Conservation (phyloP, 2,329 filamentous ascomycete genomes). For the Penicillium brasilianum region DNA sequence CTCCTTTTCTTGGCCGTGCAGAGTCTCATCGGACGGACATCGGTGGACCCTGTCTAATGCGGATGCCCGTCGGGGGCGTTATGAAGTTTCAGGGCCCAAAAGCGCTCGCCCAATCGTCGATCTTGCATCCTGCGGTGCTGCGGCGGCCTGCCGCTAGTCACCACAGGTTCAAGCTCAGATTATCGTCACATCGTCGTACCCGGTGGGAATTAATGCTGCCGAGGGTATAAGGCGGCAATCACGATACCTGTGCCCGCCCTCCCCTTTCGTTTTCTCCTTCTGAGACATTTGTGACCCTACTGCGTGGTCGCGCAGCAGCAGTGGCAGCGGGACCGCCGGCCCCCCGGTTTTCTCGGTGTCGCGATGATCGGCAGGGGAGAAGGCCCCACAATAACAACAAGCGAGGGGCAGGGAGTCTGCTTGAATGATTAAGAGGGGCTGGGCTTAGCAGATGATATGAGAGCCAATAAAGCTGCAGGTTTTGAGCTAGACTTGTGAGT, state of each 20-base stretch:
- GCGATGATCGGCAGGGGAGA: slow-evolving; percentile 28
- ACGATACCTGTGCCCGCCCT: not conserved
- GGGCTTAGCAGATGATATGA: not conserved
- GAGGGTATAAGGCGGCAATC: slow-evolving; percentile 9
- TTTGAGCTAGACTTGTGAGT: not conserved
- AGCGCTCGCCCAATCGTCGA: slow-evolving; percentile 13
- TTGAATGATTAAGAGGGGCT: not conserved
- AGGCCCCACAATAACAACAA: slow-evolving; percentile 18
- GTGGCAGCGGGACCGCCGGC: not conserved
- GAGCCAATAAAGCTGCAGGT: not conserved
- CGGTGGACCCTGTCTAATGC: slow-evolving; percentile 20
- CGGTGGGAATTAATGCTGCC: not conserved
- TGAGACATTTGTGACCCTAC: slow-evolving; percentile 19
- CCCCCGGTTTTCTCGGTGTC: slow-evolving; percentile 1
- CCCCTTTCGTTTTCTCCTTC: slow-evolving; percentile 4
- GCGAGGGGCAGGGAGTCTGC: not conserved
- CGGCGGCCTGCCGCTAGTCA: not conserved
- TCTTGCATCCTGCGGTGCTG: slow-evolving; percentile 9
- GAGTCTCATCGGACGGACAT: slow-evolving; percentile 12
- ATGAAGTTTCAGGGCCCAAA: slow-evolving; percentile 2
- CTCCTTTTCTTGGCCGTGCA: slow-evolving; percentile 23
- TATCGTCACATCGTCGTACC: slow-evolving; percentile 5
- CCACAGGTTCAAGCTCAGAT: not conserved
- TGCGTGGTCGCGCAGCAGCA: slow-evolving; percentile 10
- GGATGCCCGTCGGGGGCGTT: slow-evolving; percentile 22